phyloP scores from a whole-genome alignment of 1,284 basidiomycete genomes.

The Trametes pubescens region DNA sequence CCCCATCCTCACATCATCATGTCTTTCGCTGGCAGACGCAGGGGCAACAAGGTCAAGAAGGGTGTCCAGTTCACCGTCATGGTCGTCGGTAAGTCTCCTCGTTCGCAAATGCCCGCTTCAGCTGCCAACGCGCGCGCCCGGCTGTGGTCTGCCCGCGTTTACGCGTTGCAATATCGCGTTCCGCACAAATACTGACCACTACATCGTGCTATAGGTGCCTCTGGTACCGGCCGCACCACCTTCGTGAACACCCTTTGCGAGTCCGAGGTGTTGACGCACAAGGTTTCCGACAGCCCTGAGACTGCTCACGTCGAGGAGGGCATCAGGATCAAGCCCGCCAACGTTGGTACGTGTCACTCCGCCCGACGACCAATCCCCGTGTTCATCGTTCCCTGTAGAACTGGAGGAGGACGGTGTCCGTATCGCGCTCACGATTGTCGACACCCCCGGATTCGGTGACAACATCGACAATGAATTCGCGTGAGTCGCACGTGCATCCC shows the following conservation, averaged over 20 bases:
- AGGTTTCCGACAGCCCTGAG: slow-evolving; percentile 86
- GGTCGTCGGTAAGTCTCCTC: slow-evolving; percentile 75
- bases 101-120: slow-evolving; percentile 19
- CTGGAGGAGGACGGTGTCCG: slow-evolving; percentile 99
- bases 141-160: slow-evolving; percentile 23
- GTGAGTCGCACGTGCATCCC: slow-evolving; percentile 61
- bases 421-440: slow-evolving; percentile 97
- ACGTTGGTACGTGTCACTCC: slow-evolving; percentile 76
- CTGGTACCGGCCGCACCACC: slow-evolving; percentile 95
- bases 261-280: slow-evolving; percentile 87
- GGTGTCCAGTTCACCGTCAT: slow-evolving; percentile 83
- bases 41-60: slow-evolving; percentile 97
- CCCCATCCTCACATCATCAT: slow-evolving; percentile 52
- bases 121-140: slow-evolving; percentile 35
- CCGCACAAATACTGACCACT: slow-evolving; percentile 19
- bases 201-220: slow-evolving; percentile 73
- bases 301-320: slow-evolving; percentile 95
- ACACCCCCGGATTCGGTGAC: slow-evolving; percentile 99
- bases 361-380: neutral
- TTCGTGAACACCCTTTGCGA: slow-evolving; percentile 99
- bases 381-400: slow-evolving; percentile 59
- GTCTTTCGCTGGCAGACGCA: slow-evolving; percentile 86
- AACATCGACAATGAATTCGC: slow-evolving; percentile 99
- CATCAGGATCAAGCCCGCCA: slow-evolving; percentile 95
- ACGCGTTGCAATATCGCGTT: slow-evolving; percentile 10